Conservation (phyloP, 2,329 filamentous ascomycete species). For the Dactylellina haptotyla region DNA sequence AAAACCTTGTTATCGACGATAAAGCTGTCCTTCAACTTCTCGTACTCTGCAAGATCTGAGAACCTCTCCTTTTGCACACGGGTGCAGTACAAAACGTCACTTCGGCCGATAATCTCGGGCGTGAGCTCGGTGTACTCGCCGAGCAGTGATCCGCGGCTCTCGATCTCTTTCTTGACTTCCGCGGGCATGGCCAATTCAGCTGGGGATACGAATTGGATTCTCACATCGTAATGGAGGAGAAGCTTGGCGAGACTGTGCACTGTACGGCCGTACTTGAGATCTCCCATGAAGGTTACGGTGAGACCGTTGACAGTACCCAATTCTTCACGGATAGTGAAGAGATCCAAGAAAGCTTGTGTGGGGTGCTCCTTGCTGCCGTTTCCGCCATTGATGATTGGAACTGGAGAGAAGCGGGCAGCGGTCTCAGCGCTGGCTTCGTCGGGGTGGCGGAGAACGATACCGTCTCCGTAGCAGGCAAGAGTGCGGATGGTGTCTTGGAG, state of each 20-base stretch:
- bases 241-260: conserved; percentile 96
- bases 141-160: conserved; percentile 78
- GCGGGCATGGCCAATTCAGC: conserved; percentile 79
- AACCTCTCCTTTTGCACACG: conserved; percentile 97
- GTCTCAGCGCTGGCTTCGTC: conserved; percentile 80
- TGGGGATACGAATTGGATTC: conserved; percentile 89
- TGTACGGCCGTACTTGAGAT: conserved; percentile 90
- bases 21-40: conserved; percentile 86
- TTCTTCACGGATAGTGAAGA: conserved; percentile 98
- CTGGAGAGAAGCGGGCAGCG: conserved; percentile 85
- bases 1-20: conserved; percentile 89
- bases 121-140: conserved; percentile 81
- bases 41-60: conserved; percentile 80
- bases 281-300: conserved; percentile 94
- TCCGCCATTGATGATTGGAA: conserved; percentile 93
- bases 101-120: conserved; percentile 83
- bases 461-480: conserved; percentile 91
- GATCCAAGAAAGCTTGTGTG: conserved; percentile 94
- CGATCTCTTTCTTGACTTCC: conserved; percentile 77
- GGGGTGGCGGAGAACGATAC: conserved; percentile 94
- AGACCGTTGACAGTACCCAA: conserved; percentile 93
- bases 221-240: conserved; percentile 93
- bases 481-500: conserved; percentile 94
- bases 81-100: conserved; percentile 96
- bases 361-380: conserved; percentile 97